Evolutionary conservation across 2,329 filamentous ascomycete species (phyloP), one percentile per base, ranked within the genome.

Genomic region (Hansfordia pulvinata): DNA sequence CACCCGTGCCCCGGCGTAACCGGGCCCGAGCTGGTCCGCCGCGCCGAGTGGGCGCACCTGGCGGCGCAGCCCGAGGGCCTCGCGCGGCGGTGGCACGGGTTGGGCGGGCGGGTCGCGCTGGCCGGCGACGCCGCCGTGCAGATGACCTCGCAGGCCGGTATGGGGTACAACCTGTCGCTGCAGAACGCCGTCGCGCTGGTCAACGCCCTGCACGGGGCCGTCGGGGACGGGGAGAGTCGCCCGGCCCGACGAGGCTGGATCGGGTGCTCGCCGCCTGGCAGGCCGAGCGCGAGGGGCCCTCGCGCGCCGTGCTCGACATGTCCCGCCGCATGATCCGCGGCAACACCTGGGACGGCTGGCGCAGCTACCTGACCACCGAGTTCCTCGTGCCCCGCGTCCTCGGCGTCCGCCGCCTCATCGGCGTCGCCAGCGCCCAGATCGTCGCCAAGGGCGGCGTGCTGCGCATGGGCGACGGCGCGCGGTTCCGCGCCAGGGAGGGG

Each of bases 11-110:
- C 24, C 12, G 8, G 15, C 10, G 24, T 26, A 8, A 26, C 15
- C 17, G 24, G 17, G 11, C 11, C 17, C 16, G 16, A 26, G 11
- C 7, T 26, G 10, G n/a, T 26, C 10, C 5, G 12, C 12, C 12
- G 10, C 22, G n/a, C 7, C 8, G 17, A 5, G 10, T 19, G 24
- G 24, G 10, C 14, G 6, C 24, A 18, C 9, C 24, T 26, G 8
- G 24, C 19, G 10, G 17, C 18, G 24, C 24, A 26, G 24, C 24
- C 24, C 17, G 24, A 26, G 17, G 24, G 24, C 17, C 10, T 26
- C 9, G 24, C 24, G 16, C 10, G 10, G 17, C 17, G 24, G 15
- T 19, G 24, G 24, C n/a, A 12, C 7, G n/a, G n/a, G n/a, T 13
- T 11, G 10, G 24, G 24, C 16, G n/a, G n/a, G n/a, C 24, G 24